Evolutionary conservation across 2,329 filamentous ascomycete species (phyloP).

Genomic region (Penicillium oxalicum): DNA sequence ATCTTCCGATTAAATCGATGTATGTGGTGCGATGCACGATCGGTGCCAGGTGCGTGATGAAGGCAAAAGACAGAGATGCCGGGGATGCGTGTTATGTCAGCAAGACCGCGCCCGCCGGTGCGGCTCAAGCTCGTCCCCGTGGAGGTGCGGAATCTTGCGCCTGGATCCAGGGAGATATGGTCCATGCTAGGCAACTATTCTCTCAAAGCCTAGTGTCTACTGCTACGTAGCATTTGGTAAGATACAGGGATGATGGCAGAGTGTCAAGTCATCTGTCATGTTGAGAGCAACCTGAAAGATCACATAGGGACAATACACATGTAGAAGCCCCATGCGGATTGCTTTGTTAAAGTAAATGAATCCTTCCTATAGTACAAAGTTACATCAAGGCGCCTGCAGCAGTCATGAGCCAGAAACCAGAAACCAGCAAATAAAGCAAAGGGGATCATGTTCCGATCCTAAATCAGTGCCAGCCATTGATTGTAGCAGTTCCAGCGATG

Average conservation of each 20-base stretch:
- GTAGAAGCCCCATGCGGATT: conserved; percentile 2
- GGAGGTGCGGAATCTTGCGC: too few species aligned
- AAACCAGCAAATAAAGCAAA: conserved; percentile 4
- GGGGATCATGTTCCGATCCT: background rate
- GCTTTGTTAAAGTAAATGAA: conserved; percentile 9
- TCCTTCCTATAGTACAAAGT: conserved; percentile 15
- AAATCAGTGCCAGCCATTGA: conserved; percentile 37
- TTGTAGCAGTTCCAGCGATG: conserved; percentile 25
- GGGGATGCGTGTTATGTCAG: conserved; percentile 3
- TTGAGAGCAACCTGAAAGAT: too few species aligned
- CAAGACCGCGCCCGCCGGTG: background rate
- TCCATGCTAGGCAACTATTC: too few species aligned
- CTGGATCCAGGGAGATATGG: too few species aligned
- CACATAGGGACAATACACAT: too few species aligned
- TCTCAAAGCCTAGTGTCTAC: too few species aligned
- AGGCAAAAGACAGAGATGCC: conserved; percentile 5
- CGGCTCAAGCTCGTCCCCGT: background rate
- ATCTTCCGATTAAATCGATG: conserved; percentile 18
- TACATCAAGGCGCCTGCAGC: conserved; percentile 6
- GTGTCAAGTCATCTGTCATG: too few species aligned
- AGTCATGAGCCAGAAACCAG: conserved; percentile 8
- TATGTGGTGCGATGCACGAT: conserved; percentile 9
- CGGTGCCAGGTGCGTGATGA: conserved; percentile 5
- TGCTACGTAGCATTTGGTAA: too few species aligned
- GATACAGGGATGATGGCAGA: too few species aligned